Conservation (phyloP, 139 green algal species). For the Gonium pectorale region DNA sequence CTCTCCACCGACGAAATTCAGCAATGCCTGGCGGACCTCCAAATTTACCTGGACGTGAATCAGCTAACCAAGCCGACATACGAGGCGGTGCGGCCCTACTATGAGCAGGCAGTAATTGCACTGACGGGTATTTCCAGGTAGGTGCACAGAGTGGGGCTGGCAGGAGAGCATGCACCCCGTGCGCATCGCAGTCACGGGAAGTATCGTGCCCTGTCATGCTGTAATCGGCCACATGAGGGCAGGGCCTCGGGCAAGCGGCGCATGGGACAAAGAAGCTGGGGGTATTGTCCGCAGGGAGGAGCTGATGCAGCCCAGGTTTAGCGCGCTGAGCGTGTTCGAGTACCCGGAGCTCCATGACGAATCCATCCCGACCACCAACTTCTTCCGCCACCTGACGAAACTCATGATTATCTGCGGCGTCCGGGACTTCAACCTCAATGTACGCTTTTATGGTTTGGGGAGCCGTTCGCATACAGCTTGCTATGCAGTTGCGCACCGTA, state of each 20-base stretch:
- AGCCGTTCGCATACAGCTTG: too few species aligned
- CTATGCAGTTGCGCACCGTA: too few species aligned
- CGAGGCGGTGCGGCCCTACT: constrained; percentile 80
- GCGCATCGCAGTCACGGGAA: too few species aligned
- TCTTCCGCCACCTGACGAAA: constrained; percentile 72
- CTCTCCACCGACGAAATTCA: constrained; percentile 83
- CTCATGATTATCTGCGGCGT: constrained; percentile 84
- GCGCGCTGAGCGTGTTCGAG: constrained; percentile 87
- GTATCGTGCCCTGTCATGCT: too few species aligned
- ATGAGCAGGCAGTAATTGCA: constrained; percentile 82
- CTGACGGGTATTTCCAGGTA: constrained; percentile 82
- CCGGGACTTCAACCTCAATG: constrained; percentile 87
- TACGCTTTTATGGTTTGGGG: too few species aligned
- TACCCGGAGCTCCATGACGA: constrained; percentile 96
- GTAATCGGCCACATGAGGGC: too few species aligned
- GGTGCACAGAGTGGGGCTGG: too few species aligned
- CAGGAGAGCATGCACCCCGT: too few species aligned
- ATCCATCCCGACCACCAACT: constrained; percentile 85
- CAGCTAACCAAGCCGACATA: constrained; percentile 85
- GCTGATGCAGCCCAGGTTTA: constrained; percentile 89
- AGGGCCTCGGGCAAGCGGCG: too few species aligned
- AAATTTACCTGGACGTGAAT: constrained; percentile 73
- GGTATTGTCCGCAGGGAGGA: constrained; percentile 86
- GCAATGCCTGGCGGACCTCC: constrained; percentile 87
- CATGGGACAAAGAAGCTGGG: too few species aligned